Percentiles rank a stretch among this genome's conserved stretches.
Evolutionary conservation across 192 early-diverging fungal species (phyloP).

Genomic region (Entomortierella parvispora): DNA sequence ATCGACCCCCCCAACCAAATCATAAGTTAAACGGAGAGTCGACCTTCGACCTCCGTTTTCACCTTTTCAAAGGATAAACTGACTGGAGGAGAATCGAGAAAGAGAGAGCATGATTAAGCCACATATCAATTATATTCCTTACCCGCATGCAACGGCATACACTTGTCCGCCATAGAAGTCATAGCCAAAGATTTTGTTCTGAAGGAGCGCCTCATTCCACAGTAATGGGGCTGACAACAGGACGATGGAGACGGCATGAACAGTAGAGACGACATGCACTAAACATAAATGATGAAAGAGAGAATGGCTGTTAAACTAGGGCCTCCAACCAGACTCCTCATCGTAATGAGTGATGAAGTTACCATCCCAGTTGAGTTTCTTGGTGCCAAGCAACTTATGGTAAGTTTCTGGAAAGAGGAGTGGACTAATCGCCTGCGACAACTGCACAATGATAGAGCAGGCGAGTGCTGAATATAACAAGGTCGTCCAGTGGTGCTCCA

Average conservation of each 20-base stretch:
- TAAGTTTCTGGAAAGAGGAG: slow-evolving; percentile 76
- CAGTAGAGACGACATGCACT: slow-evolving; percentile 84
- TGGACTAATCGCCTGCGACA: slow-evolving; percentile 71
- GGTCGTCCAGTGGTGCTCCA: slow-evolving; percentile 74
- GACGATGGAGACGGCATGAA: slow-evolving; percentile 78
- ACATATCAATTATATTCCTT: slow-evolving; percentile 26
- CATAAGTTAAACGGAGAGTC: too few species aligned
- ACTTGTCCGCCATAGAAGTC: slow-evolving; percentile 73
- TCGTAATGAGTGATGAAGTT: too few species aligned
- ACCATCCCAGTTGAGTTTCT: slow-evolving; percentile 62
- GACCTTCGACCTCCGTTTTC: too few species aligned
- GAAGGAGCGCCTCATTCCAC: slow-evolving; percentile 65
- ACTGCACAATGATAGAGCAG: slow-evolving; percentile 65
- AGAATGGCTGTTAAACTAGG: neutral
- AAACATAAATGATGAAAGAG: neutral
- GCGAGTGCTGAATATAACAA: slow-evolving; percentile 58
- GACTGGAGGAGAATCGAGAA: neutral
- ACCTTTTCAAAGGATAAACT: too few species aligned
- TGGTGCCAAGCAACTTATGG: slow-evolving; percentile 61
- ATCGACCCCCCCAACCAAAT: too few species aligned
- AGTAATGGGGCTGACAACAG: slow-evolving; percentile 74
- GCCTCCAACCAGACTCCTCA: too few species aligned
- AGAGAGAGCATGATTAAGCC: neutral
- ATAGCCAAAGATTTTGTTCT: slow-evolving; percentile 82
- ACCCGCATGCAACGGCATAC: slow-evolving; percentile 88